Conservation (phyloP, 768 basidiomycete genomes). For the Lentinula detonsa region DNA sequence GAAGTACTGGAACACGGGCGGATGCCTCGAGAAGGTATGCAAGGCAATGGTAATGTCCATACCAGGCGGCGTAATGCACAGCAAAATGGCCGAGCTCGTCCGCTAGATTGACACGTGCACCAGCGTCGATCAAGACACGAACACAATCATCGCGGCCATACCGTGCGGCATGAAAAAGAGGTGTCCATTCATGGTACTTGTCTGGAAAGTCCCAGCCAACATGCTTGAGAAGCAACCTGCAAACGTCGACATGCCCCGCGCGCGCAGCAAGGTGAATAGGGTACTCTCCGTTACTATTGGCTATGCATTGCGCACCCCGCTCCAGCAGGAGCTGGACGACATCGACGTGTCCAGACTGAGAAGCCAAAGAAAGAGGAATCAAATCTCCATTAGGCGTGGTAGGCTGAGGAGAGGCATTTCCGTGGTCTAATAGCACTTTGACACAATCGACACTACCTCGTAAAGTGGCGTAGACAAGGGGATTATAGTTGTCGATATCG, state of each 20-base stretch:
- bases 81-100: slow-evolving; percentile 86
- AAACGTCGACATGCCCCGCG: slow-evolving; percentile 85
- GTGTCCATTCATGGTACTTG: slow-evolving; percentile 99
- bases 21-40: slow-evolving; percentile 48
- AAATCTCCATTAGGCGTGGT: slow-evolving; percentile 58
- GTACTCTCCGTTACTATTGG: slow-evolving; percentile 95
- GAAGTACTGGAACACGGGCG: slow-evolving; percentile 20
- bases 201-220: slow-evolving; percentile 85
- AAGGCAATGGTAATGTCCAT: slow-evolving; percentile 74
- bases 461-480: slow-evolving; percentile 91
- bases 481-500: slow-evolving; percentile 92
- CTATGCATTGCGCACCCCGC: slow-evolving; percentile 68
- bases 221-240: slow-evolving; percentile 63
- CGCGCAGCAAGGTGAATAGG: slow-evolving; percentile 94
- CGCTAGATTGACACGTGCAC: slow-evolving; percentile 63
- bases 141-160: slow-evolving; percentile 77
- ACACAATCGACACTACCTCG: slow-evolving; percentile 82
- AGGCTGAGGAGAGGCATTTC: slow-evolving; percentile 59
- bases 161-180: slow-evolving; percentile 90
- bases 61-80: slow-evolving; percentile 96
- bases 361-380: slow-evolving; percentile 85
- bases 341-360: slow-evolving; percentile 82
- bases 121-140: slow-evolving; percentile 70
- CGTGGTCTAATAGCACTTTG: slow-evolving; percentile 69
- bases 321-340: slow-evolving; percentile 74